phyloP scores from a whole-genome alignment of 2,329 filamentous ascomycete genomes.

The Fusarium brevicatenulatum region DNA sequence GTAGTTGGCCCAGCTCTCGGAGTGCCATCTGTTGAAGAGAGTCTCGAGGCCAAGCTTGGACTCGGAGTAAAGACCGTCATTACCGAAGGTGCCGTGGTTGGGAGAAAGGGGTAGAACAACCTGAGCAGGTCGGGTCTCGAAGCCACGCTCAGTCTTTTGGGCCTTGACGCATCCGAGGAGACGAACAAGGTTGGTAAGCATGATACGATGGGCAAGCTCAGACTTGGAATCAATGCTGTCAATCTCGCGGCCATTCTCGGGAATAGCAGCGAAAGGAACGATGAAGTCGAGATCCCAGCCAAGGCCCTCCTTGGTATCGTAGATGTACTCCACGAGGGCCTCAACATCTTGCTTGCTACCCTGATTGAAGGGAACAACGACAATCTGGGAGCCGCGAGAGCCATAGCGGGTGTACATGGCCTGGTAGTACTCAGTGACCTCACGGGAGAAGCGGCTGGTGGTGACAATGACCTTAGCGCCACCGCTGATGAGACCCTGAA shows the following conservation, averaged over 20 bases:
- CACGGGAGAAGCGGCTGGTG: conserved; percentile 93
- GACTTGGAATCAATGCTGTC: conserved; percentile 97
- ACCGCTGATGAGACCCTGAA: conserved; percentile 95
- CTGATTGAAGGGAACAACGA: conserved; percentile 99
- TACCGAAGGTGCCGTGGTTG: conserved; percentile 98
- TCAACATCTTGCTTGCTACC: conserved; percentile 98
- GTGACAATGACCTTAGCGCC: conserved; percentile 97
- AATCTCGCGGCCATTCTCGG: conserved; percentile 97
- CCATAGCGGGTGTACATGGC: conserved; percentile 97
- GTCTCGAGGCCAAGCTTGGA: conserved; percentile 98
- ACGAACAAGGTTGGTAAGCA: conserved; percentile 96
- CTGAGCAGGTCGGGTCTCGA: conserved; percentile 95
- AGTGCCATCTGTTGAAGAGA: conserved; percentile 98
- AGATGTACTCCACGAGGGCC: conserved; percentile 94
- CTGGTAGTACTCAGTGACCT: conserved; percentile 99
- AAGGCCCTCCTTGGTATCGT: conserved; percentile 93
- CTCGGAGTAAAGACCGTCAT: conserved; percentile 97
- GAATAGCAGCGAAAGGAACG: conserved; percentile 95
- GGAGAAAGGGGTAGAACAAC: conserved; percentile 95
- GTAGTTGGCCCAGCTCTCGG: conserved; percentile 96
- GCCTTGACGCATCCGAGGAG: conserved; percentile 90
- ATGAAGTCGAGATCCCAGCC: conserved; percentile 98
- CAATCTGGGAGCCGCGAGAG: conserved; percentile 92
- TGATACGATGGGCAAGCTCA: conserved; percentile 97
- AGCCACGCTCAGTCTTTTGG: conserved; percentile 87